phyloP scores from a whole-genome alignment of 345 rosid genomes.

The Firmiana major region DNA sequence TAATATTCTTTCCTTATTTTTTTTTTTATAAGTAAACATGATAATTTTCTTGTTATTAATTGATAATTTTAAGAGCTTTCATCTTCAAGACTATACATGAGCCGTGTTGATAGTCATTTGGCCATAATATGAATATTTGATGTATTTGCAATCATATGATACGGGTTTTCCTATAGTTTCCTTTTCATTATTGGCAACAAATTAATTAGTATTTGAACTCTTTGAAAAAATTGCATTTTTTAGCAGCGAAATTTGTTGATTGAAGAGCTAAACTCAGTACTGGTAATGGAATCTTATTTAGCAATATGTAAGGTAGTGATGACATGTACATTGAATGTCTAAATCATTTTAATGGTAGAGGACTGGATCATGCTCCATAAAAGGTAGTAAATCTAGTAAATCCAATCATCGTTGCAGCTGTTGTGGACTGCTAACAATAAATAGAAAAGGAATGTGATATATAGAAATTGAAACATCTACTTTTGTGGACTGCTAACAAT shows the following conservation, averaged over 20 bases:
- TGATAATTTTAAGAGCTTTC: background rate
- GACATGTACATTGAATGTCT: background rate
- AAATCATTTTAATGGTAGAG: background rate
- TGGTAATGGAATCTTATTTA: background rate
- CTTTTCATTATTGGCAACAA: background rate
- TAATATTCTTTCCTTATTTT: background rate
- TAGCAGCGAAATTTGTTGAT: background rate
- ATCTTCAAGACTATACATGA: background rate
- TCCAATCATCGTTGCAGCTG: background rate
- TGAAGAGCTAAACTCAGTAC: background rate
- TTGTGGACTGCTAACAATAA: constrained; percentile 1
- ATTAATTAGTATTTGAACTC: background rate
- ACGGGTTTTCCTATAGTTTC: background rate
- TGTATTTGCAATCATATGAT: background rate
- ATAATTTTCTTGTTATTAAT: background rate
- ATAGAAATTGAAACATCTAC: background rate
- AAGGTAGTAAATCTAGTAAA: constrained; percentile 1
- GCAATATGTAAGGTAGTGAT: background rate
- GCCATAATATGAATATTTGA: background rate
- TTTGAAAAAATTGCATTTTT: background rate
- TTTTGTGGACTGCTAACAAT: too few species aligned
- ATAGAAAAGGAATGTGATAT: background rate
- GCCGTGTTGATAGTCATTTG: background rate
- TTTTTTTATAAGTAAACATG: background rate
- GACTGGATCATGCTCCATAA: background rate